Base-by-base conservation (phyloP, 805 yeast species). In the Naumovozyma baii region DNA sequence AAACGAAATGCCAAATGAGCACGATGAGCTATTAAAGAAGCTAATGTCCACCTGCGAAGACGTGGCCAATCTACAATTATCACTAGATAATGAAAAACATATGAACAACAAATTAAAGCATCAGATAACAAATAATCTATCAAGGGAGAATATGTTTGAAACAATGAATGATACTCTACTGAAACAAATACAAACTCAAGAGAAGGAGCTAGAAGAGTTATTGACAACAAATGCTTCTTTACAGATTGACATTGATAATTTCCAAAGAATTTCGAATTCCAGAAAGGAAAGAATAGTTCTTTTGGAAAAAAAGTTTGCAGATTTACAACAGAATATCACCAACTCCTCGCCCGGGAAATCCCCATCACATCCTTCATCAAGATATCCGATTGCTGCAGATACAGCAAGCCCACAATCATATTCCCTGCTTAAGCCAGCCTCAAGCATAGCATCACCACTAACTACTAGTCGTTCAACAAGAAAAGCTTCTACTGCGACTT, bases 41-140 rank as follows among this genome's bases (percentile, higher is more conserved):
- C 29, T 55, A 22, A 42, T 54, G 39, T 48, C 49, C 22, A 55
- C 53, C 38, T 53, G 55, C 33, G 54, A 49, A 34, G 38, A 43
- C 14, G 41, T 52, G 5, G 53, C 51, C 8, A 41, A 50, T 15
- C 25, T 50, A 13, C 52, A 55, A 36, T 16, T 49, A 31, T 33
- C 31, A 2, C 19, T 55, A 20, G 59, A 54, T 32, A 46, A 46
- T 28, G 47, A 46, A 29, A 42, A 39, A 5, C 45, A 49, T 25
- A 38, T 17, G 4, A 45, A 42, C 17, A 37, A 30, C 2, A 40
- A 33, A 18, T 32, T 50, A 20, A 32, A 40, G n/a, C 37, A 42
- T 31, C 41, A 42, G 20, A 9, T 49, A 14, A 40, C 37, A n/a
- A 40, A 43, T 18, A 36, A 37, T 28, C 34, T 30, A 2, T 38